These are phyloP conservation scores for Trichopus zeylanicus DNA, from an alignment of 116 monocot genomes.

Conservation along the genomic window DNA sequence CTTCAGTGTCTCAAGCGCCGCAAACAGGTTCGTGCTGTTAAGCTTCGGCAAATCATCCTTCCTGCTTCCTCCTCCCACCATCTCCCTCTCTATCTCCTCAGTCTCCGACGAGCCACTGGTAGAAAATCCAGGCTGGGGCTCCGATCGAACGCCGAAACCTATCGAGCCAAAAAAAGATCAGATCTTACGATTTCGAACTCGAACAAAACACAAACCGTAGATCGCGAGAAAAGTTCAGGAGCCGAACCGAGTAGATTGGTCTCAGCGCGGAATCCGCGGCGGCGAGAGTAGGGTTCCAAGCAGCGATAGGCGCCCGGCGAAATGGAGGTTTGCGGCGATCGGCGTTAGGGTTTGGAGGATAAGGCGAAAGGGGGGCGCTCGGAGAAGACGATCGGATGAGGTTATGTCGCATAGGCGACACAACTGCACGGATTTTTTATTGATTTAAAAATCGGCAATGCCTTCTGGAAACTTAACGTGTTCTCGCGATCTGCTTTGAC, in stretches of 20 bases:
- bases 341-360: neutral
- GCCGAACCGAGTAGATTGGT: too few relatives aligned
- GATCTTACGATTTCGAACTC: too few relatives aligned
- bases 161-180: too few relatives aligned
- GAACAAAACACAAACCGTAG: neutral
- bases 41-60: slow-evolving; percentile 29
- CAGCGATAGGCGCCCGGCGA: too few relatives aligned
- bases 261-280: too few relatives aligned
- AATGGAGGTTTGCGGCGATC: neutral
- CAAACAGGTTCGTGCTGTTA: slow-evolving; percentile 37
- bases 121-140: neutral
- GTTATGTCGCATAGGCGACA: neutral
- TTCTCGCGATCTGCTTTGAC: too few relatives aligned
- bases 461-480: too few relatives aligned
- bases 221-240: too few relatives aligned
- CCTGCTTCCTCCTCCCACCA: slow-evolving; percentile 44
- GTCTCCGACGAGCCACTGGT: neutral
- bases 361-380: too few relatives aligned
- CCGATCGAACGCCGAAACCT: neutral
- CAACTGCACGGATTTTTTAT: neutral
- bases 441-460: neutral
- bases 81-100: slow-evolving; percentile 3
- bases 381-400: neutral
- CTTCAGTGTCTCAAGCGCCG: slow-evolving; percentile 26
- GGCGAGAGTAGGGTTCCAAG: too few relatives aligned